These are phyloP conservation scores for Paracoccidioides lutzii DNA, from an alignment of 2,329 filamentous ascomycete species.

Conservation along the genomic window DNA sequence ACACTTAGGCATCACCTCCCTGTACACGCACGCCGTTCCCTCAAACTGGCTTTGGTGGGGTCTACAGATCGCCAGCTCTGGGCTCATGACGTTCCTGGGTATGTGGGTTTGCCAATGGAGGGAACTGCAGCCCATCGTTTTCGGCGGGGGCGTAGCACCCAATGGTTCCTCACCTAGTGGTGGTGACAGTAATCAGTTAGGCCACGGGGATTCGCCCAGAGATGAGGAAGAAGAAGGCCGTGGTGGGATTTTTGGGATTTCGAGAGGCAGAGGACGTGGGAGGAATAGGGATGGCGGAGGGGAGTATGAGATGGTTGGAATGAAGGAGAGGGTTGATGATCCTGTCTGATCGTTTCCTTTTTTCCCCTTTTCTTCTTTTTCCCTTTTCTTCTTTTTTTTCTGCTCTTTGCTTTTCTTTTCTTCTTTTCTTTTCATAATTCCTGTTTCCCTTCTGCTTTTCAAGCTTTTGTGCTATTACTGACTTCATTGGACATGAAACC, in stretches of 20 bases:
- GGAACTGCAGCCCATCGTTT: constrained; percentile 77
- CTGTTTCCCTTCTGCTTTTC: background rate
- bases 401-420: background rate
- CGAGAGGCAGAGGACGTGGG: constrained; percentile 14
- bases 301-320: constrained; percentile 53
- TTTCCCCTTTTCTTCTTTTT: background rate
- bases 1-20: constrained; percentile 61
- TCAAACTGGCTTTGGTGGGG: constrained; percentile 78
- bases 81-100: constrained; percentile 56
- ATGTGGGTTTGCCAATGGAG: constrained; percentile 87
- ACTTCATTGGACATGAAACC: background rate
- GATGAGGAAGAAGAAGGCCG: constrained; percentile 16
- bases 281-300: constrained; percentile 17
- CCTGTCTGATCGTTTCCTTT: constrained; percentile 30
- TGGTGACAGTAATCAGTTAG: constrained; percentile 35
- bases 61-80: constrained; percentile 47
- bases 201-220: constrained; percentile 17
- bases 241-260: constrained; percentile 8
- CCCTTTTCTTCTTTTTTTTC: constrained; percentile 1
- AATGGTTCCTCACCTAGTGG: constrained; percentile 13
- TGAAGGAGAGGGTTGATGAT: constrained; percentile 39
- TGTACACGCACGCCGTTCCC: constrained; percentile 69
- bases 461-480: too few species aligned
- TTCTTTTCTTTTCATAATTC: background rate
- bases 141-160: constrained; percentile 42